Conservation (phyloP, 345 rosid species). For the Lepidium sativum region DNA sequence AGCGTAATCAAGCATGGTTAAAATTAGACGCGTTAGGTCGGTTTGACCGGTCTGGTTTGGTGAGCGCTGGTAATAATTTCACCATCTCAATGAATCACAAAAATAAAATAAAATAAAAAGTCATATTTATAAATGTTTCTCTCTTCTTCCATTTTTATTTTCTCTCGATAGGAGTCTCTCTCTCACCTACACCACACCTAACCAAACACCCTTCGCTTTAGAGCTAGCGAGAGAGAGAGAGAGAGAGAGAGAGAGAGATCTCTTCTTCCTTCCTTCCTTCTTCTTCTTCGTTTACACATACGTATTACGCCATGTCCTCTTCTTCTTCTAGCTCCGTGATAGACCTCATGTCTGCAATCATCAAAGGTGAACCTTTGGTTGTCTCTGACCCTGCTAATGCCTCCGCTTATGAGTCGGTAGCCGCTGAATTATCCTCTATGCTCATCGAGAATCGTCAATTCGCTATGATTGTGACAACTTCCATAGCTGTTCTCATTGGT, state of each 20-base stretch:
- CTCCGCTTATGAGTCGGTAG: conserved; percentile 40
- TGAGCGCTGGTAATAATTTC: conserved; percentile 40
- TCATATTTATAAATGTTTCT: neutral
- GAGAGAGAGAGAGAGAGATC: conserved; percentile 18
- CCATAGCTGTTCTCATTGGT: conserved; percentile 81
- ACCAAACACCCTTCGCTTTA: conserved; percentile 12
- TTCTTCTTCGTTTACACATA: conserved; percentile 6
- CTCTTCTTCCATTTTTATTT: conserved; percentile 3
- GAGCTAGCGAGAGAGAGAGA: neutral
- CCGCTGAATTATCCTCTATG: conserved; percentile 44
- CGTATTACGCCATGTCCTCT: conserved; percentile 18
- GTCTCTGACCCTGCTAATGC: conserved; percentile 50
- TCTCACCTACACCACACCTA: conserved; percentile 44
- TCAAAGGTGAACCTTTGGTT: conserved; percentile 44
- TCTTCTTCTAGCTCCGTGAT: conserved; percentile 10
- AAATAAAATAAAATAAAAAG: neutral
- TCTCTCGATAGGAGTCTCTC: conserved; percentile 20
- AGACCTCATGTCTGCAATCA: conserved; percentile 48
- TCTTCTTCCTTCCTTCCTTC: conserved; percentile 19
- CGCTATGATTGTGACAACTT: conserved; percentile 68
- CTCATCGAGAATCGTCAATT: conserved; percentile 67
- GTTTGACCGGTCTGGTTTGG: conserved; percentile 59
- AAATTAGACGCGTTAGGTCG: conserved; percentile 37
- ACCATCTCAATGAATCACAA: neutral
- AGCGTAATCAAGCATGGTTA: conserved; percentile 31